A percentile compares a stretch with the other conserved stretches of the same genome.
Evolutionary conservation across 2,329 filamentous ascomycete genomes (phyloP).

Genomic region (Epichloe glyceriae): DNA sequence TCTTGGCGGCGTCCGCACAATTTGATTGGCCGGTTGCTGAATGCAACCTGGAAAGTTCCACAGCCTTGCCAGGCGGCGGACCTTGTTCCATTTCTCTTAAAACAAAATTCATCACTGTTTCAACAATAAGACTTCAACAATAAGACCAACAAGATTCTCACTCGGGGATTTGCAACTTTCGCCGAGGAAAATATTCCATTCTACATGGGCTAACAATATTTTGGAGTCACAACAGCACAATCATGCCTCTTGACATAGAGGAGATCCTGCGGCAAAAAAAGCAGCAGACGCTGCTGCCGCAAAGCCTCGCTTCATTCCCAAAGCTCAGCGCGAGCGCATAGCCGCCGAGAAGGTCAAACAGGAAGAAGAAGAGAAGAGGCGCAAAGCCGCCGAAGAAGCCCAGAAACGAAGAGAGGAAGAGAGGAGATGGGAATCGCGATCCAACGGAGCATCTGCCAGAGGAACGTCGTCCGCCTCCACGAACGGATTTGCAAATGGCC

Average conservation of each 20-base stretch:
- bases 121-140: too few species aligned
- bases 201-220: not conserved
- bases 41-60: not conserved
- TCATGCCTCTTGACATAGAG: conserved; percentile 58
- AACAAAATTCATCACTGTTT: too few species aligned
- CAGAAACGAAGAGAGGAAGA: conserved; percentile 60
- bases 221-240: not conserved
- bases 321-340: conserved; percentile 66
- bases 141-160: too few species aligned
- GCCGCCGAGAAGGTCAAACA: conserved; percentile 68
- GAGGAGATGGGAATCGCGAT: conserved; percentile 21
- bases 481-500: conserved; percentile 14
- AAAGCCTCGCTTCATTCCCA: conserved; percentile 80
- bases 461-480: conserved; percentile 9
- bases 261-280: conserved; percentile 76
- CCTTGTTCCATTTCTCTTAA: not conserved
- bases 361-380: conserved; percentile 45
- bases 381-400: conserved; percentile 40
- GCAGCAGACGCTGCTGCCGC: conserved; percentile 72
- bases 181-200: too few species aligned
- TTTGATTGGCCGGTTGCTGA: conserved; percentile 4
- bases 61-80: conserved; percentile 6
- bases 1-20: not conserved
- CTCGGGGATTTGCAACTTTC: too few species aligned
- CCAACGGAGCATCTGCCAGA: conserved; percentile 11